Conservation (phyloP, 768 basidiomycete species). For the Sporobolomyces pararoseus region DNA sequence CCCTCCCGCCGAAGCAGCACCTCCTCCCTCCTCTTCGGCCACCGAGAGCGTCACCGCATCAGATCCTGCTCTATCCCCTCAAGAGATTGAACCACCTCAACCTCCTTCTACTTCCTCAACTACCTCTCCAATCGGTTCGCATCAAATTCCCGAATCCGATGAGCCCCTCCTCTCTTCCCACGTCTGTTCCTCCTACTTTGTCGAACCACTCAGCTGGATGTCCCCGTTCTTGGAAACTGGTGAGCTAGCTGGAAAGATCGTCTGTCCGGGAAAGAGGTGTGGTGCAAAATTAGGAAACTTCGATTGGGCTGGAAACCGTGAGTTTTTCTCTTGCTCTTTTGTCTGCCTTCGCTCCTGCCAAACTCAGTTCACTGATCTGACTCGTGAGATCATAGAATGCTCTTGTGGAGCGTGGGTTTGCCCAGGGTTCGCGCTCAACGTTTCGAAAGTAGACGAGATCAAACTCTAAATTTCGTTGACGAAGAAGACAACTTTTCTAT, state of each 20-base stretch:
- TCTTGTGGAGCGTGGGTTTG: constrained; percentile 45
- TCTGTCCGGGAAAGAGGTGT: constrained; percentile 89
- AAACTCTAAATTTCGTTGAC: not conserved
- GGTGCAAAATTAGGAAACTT: constrained; percentile 87
- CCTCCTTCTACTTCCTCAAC: not conserved
- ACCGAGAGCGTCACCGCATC: too few species aligned
- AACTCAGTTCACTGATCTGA: too few species aligned
- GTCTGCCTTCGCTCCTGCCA: not conserved
- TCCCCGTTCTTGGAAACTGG: constrained; percentile 71
- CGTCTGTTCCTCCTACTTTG: constrained; percentile 87
- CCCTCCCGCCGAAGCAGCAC: not conserved
- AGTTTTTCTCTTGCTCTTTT: not conserved
- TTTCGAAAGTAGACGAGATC: constrained; percentile 40
- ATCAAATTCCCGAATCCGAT: not conserved
- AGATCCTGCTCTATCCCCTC: too few species aligned
- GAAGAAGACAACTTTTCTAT: not conserved
- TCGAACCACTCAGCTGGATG: constrained; percentile 98
- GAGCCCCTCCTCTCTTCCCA: constrained; percentile 43
- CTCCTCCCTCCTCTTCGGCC: not conserved
- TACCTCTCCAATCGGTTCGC: not conserved
- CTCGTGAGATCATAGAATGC: too few species aligned
- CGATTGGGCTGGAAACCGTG: constrained; percentile 77
- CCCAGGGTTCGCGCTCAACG: constrained; percentile 42
- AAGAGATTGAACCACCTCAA: not conserved
- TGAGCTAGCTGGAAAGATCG: constrained; percentile 76